These are phyloP conservation scores for Wickerhamomyces sydowiorum DNA, from an alignment of 805 yeast genomes.

Conservation along the genomic window DNA sequence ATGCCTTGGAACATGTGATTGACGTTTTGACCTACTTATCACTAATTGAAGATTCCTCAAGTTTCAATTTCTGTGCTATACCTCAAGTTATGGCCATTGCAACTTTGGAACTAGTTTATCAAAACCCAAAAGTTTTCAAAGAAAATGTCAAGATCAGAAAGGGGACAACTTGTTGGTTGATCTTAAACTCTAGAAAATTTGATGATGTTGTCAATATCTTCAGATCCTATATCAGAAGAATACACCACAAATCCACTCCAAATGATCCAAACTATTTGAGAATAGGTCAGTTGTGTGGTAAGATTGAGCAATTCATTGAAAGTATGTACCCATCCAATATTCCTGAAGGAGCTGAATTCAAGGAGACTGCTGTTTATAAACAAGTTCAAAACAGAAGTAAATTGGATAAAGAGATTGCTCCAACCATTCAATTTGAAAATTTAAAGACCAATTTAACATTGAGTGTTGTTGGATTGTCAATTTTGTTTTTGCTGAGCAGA, in stretches of 20 bases:
- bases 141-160: constrained; percentile 81
- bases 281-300: constrained; percentile 81
- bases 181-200: constrained; percentile 67
- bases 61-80: constrained; percentile 90
- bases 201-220: constrained; percentile 74
- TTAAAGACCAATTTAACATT: constrained; percentile 17
- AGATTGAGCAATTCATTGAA: constrained; percentile 85
- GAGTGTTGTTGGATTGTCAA: constrained; percentile 8
- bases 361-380: constrained; percentile 28
- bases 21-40: constrained; percentile 75
- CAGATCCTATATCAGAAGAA: constrained; percentile 62
- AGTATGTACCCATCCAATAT: constrained; percentile 59
- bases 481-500: constrained; percentile 1
- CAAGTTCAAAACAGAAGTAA: constrained; percentile 38
- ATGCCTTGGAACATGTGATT: constrained; percentile 71
- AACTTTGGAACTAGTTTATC: constrained; percentile 78
- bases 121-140: constrained; percentile 68
- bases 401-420: constrained; percentile 31
- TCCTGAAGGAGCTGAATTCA: constrained; percentile 47
- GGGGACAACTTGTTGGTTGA: constrained; percentile 76
- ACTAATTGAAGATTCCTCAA: constrained; percentile 70
- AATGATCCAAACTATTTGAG: constrained; percentile 81
- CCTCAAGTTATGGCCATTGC: constrained; percentile 99
- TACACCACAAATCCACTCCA: constrained; percentile 75
- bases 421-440: constrained; percentile 19